Base-by-base conservation (phyloP, 106 monocot genomes). In the Cymbidium sinense region DNA sequence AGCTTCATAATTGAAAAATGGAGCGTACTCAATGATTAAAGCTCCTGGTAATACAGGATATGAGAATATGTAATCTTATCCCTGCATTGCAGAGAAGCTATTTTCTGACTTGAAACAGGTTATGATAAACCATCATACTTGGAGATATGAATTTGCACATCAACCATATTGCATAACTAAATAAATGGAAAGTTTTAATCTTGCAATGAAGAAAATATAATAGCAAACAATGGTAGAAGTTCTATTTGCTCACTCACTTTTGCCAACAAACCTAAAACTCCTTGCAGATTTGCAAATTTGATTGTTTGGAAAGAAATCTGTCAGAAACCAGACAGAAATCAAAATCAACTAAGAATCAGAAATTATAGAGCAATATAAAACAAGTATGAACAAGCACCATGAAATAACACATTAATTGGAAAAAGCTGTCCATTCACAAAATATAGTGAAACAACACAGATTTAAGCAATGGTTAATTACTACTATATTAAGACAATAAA, bases 241-340 rank as follows among this genome's bases (percentile, higher is more conserved):
- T 39, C 23, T 21, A 71, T 36, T 71, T 51, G 58, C 19, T 29
- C 27, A 82, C 96, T 84, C 77, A 98, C 96, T 81, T 86, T 98
- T 73, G 88, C 86, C 50, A 98, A 80, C 64, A 98, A 79, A 65
- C 96, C 90, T 31, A 91, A 70, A 79, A 92, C 85, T 52, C 96
- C 96, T 64, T 81, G 86, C 73, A 87, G 20, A 4, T 87, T 75
- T 29, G 72, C 78, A 81, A 81, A 18, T 65, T 93, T 89, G 36
- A 91, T 61, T 51, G 84, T 87, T 70, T 74, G 75, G 69, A 99
- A 99, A 47, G 99, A 95, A 70, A 99, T 78, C 99, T 99, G 89
- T 58, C 5, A 74, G 77, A 28, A 21, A 70, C 7, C n/a, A n/a
- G 0, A 65, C 20, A 58, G 23, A 36, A 79, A 80, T 70, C 51